Evolutionary conservation across 2,329 filamentous ascomycete genomes (phyloP).

Genomic region (Coniochaeta ligniaria): DNA sequence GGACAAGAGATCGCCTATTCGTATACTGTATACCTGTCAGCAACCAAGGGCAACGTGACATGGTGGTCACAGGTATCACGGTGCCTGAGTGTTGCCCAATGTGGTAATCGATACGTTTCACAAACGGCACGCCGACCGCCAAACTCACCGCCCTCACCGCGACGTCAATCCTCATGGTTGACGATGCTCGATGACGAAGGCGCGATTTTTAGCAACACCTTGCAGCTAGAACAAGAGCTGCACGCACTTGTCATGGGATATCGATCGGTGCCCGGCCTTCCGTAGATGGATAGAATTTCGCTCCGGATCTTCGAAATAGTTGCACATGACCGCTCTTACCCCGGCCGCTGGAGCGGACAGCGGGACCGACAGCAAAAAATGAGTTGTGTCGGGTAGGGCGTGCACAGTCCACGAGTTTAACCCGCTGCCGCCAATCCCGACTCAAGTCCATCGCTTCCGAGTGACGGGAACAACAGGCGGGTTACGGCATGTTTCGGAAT

Average conservation of each 20-base stretch:
- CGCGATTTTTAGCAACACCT: not conserved
- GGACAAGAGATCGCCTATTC: not conserved
- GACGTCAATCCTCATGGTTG: not conserved
- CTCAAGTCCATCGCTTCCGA: not conserved
- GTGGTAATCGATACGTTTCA: not conserved
- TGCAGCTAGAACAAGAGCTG: not conserved
- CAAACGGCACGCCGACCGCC: not conserved
- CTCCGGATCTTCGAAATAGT: not conserved
- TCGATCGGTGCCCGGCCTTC: not conserved
- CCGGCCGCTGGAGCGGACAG: not conserved
- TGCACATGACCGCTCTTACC: not conserved
- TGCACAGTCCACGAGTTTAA: conserved; percentile 2
- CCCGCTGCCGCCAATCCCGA: not conserved
- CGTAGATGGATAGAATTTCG: not conserved
- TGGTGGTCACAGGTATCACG: not conserved
- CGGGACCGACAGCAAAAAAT: not conserved
- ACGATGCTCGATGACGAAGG: not conserved
- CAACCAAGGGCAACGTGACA: not conserved
- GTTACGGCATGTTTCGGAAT: conserved; percentile 1
- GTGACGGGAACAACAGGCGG: not conserved
- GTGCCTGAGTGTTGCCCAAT: not conserved
- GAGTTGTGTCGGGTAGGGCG: not conserved
- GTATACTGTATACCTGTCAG: too few species aligned
- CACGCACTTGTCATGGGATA: not conserved
- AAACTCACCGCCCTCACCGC: not conserved